These are phyloP conservation scores for Calocybe cyanea DNA, from an alignment of 768 basidiomycete genomes.

Conservation along the genomic window DNA sequence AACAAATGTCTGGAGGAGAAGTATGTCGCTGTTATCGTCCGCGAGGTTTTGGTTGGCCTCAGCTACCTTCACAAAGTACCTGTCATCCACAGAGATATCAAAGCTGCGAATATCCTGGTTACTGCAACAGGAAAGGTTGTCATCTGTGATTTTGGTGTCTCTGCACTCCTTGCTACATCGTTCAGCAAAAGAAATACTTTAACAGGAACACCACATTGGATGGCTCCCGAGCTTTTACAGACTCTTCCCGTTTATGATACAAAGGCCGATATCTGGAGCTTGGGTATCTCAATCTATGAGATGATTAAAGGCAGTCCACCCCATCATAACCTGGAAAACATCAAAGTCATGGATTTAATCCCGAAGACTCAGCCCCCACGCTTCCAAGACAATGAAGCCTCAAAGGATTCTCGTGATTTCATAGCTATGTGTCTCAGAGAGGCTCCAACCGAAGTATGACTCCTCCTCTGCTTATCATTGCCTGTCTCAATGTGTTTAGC, in stretches of 20 bases:
- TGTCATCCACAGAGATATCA: constrained; percentile 97
- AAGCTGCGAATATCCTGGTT: constrained; percentile 94
- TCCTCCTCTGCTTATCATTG: neutral
- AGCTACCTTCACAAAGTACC: constrained; percentile 89
- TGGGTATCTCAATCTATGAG: constrained; percentile 95
- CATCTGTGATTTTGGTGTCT: constrained; percentile 98
- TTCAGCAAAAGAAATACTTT: constrained; percentile 94
- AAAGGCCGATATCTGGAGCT: constrained; percentile 97
- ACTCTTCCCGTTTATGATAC: constrained; percentile 88
- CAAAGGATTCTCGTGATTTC: constrained; percentile 86
- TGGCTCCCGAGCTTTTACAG: constrained; percentile 98
- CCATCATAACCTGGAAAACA: constrained; percentile 75
- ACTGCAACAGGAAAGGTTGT: constrained; percentile 87
- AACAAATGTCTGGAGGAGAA: constrained; percentile 81
- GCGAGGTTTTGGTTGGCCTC: constrained; percentile 86
- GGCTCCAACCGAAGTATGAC: constrained; percentile 68
- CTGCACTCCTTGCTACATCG: constrained; percentile 79
- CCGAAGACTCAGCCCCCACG: constrained; percentile 81
- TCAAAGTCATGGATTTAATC: constrained; percentile 86
- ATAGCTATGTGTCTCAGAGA: constrained; percentile 80
- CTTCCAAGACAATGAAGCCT: constrained; percentile 72
- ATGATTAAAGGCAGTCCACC: constrained; percentile 97
- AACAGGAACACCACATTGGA: constrained; percentile 98
- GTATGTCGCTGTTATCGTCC: constrained; percentile 80
- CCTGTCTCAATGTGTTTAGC: constrained; percentile 39